phyloP scores from a whole-genome alignment of 331 rosid genomes.

The Rosa hybrid region DNA sequence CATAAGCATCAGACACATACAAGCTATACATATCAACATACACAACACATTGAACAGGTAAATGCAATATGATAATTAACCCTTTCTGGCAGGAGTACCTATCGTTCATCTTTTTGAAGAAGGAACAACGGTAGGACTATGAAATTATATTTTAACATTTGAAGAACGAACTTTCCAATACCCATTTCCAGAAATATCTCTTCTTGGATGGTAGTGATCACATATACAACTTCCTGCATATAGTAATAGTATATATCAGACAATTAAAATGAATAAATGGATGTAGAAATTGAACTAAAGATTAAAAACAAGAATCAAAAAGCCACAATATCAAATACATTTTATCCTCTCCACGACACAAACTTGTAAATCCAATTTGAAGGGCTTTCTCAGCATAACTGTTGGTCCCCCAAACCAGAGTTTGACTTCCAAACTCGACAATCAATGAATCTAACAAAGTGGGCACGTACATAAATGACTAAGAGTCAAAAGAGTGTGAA shows the following conservation, averaged over 20 bases:
- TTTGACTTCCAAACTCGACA: no score
- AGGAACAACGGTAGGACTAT: neutral
- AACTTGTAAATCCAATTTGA: no score
- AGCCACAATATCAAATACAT: no score
- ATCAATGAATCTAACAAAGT: no score
- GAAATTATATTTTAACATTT: neutral
- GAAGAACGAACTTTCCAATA: slow-evolving; percentile 50
- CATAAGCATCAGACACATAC: neutral
- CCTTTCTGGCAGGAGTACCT: neutral
- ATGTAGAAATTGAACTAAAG: neutral
- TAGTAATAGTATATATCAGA: slow-evolving; percentile 16
- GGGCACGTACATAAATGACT: no score
- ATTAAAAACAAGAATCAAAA: no score
- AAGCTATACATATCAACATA: neutral
- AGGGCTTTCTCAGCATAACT: no score
- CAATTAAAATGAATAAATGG: slow-evolving; percentile 5
- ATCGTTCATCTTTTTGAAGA: neutral
- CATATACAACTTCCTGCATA: slow-evolving; percentile 87
- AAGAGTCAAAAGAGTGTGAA: no score
- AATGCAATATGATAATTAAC: neutral
- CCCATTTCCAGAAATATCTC: slow-evolving; percentile 85
- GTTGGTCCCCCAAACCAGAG: no score
- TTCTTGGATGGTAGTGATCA: slow-evolving; percentile 79
- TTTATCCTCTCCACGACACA: no score
- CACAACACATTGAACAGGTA: neutral